Percentiles rank a stretch among this genome's conserved stretches.
Conservation (phyloP, 2,329 filamentous ascomycete species). For the Diplodia sapinea region DNA sequence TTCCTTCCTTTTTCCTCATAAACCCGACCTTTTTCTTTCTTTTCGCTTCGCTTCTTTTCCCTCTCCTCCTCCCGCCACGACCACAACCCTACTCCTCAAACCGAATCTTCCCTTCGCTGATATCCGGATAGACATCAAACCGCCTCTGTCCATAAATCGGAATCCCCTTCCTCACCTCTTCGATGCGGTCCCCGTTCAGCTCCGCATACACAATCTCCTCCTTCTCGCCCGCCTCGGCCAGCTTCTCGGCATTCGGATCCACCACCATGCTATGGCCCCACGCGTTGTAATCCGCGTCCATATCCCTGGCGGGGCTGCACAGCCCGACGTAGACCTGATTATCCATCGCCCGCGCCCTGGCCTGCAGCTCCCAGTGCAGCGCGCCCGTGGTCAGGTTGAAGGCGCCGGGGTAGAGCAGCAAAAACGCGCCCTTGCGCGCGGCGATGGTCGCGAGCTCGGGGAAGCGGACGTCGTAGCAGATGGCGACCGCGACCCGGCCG, state of each 20-base stretch:
- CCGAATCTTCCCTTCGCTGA: slow-evolving; percentile 66
- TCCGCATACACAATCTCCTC: slow-evolving; percentile 79
- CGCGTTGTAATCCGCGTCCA: slow-evolving; percentile 78
- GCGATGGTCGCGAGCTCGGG: slow-evolving; percentile 91
- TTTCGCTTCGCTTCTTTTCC: no score
- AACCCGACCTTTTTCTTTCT: no score
- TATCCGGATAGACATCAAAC: slow-evolving; percentile 95
- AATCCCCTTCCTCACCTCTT: slow-evolving; percentile 79
- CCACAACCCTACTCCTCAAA: slow-evolving; percentile 44
- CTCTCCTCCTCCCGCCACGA: no score
- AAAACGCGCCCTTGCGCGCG: slow-evolving; percentile 82
- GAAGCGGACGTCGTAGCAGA: slow-evolving; percentile 98
- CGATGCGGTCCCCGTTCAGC: slow-evolving; percentile 70
- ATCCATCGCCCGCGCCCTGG: slow-evolving; percentile 82
- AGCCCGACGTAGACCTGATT: slow-evolving; percentile 94
- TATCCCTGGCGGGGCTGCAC: slow-evolving; percentile 87
- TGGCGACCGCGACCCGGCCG: slow-evolving; percentile 84
- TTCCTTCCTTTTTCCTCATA: no score
- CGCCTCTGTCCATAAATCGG: slow-evolving; percentile 83
- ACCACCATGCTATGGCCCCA: slow-evolving; percentile 91
- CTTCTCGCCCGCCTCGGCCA: slow-evolving; percentile 77
- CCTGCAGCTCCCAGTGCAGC: slow-evolving; percentile 87
- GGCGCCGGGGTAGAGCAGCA: slow-evolving; percentile 91
- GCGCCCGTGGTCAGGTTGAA: slow-evolving; percentile 95
- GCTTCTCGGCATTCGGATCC: slow-evolving; percentile 83